Evolutionary conservation across 2,329 filamentous ascomycete species (phyloP).

Genomic region (Ilyonectria robusta): DNA sequence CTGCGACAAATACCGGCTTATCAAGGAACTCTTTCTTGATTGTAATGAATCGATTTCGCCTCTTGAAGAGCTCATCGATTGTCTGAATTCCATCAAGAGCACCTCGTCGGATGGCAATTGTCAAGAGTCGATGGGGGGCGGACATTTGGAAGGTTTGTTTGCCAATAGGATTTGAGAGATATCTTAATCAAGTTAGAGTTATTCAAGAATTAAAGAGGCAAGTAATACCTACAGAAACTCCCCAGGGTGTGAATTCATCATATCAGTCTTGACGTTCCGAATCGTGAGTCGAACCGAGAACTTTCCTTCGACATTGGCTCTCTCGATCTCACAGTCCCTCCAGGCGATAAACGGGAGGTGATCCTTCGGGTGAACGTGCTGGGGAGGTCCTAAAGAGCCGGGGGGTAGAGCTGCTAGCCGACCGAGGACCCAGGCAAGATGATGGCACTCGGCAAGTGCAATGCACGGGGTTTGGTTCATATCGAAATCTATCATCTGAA

Average conservation of each 20-base stretch:
- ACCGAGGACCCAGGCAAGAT: slow-evolving; percentile 11
- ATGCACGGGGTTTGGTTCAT: slow-evolving; percentile 8
- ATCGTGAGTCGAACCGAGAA: neutral
- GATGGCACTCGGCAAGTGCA: slow-evolving; percentile 17
- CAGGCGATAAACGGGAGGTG: slow-evolving; percentile 10
- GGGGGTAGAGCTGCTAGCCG: slow-evolving; percentile 3
- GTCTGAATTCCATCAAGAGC: neutral
- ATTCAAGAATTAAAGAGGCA: neutral
- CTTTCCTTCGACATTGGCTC: neutral
- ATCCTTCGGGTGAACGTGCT: neutral
- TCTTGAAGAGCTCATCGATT: neutral
- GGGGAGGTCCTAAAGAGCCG: neutral
- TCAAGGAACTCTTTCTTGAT: slow-evolving; percentile 15
- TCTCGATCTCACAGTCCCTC: neutral
- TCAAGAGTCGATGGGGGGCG: slow-evolving; percentile 14
- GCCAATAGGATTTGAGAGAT: neutral
- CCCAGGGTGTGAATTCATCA: neutral
- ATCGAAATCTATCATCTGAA: slow-evolving; percentile 18
- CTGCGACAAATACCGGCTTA: slow-evolving; percentile 6
- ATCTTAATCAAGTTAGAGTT: neutral
- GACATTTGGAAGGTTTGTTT: slow-evolving; percentile 8
- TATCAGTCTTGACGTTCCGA: slow-evolving; percentile 6
- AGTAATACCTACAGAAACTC: neutral
- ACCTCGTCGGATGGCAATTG: slow-evolving; percentile 9
- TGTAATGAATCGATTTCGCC: neutral